Evolutionary conservation across 1,284 basidiomycete species (phyloP), one percentile per base, ranked within the genome.

Genomic region (Tylopilus orsonianus): DNA sequence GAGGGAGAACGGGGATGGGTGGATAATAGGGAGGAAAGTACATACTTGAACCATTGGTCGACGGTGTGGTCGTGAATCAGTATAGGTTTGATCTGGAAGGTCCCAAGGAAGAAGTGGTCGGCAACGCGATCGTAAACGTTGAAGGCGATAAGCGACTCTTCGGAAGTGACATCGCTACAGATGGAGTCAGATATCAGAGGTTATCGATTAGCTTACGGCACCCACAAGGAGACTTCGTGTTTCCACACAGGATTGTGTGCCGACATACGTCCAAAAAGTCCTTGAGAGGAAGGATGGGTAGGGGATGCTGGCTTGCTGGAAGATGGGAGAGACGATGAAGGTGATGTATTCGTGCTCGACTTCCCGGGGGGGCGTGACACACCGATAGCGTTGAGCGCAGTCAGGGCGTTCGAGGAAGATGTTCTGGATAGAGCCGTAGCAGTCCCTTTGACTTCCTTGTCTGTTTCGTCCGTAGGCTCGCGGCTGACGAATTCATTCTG

Each of bases 401-500:
- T 78, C 43, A 90, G 67, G 30, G 83, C 83, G 49, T 73, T 79
- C 29, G 80, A 79, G 19, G 86, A 83, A 41, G 75, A 71, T 33
- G 77, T 78, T 55, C 78, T 71, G 66, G 73, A 83, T 55, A 81
- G 74, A 55, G 71, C 80, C 26, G 78, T 84, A 8, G 91, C 80
- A 29, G 81, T 77, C 55, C 92, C 92, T 64, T 87, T 89, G 63
- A 90, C 87, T 68, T 93, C 90, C 71, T 85, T 90, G 68, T 89
- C 90, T n/a, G 79, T 73, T 65, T 93, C 91, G 58, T 85, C 78
- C 36, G 88, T 90, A 18, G 96, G 93, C 63, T 97, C 92, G 50
- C 96, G 77, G 56, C 87, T 88, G 65, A 99, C 89, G 67, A 98
- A 99, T 72, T 99, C 96, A 78, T 95, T 98, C 72, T 98, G 92